Conservation (phyloP, 768 basidiomycete genomes). For the Lentinula guzmanii region DNA sequence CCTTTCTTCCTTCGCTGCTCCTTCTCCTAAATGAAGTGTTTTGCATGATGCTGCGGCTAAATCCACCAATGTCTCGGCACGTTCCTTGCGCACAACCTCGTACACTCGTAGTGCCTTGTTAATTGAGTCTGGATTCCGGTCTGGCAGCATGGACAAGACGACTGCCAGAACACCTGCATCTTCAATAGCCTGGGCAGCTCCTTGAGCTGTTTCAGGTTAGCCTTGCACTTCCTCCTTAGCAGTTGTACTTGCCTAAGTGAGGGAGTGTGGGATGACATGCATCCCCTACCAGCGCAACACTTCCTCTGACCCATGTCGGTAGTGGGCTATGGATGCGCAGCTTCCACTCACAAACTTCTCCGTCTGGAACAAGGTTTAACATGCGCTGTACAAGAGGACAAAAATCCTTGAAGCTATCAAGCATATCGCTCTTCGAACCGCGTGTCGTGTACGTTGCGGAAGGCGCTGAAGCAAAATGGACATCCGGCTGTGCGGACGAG, state of each 20-base stretch:
- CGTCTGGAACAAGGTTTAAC: slow-evolving; percentile 25
- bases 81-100: slow-evolving; percentile 16
- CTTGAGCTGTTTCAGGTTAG: slow-evolving; percentile 14
- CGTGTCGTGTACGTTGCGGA: slow-evolving; percentile 27
- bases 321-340: slow-evolving; percentile 30
- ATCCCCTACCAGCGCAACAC: slow-evolving; percentile 27
- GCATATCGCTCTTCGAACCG: slow-evolving; percentile 27
- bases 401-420: slow-evolving; percentile 25
- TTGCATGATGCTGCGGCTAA: slow-evolving; percentile 14
- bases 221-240: too few species aligned
- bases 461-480: slow-evolving; percentile 24
- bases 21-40: slow-evolving; percentile 11
- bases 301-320: slow-evolving; percentile 28
- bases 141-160: slow-evolving; percentile 16
- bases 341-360: slow-evolving; percentile 35
- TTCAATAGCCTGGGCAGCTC: slow-evolving; percentile 35
- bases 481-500: slow-evolving; percentile 29
- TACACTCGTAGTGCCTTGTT: slow-evolving; percentile 14
- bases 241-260: neutral
- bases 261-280: slow-evolving; percentile 25
- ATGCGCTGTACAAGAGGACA: slow-evolving; percentile 28
- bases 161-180: slow-evolving; percentile 30
- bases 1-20: slow-evolving; percentile 12
- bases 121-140: slow-evolving; percentile 2
- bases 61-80: slow-evolving; percentile 14